These are phyloP conservation scores for Hymenoscyphus salicellus DNA, from an alignment of 2,329 filamentous ascomycete species.

Conservation along the genomic window DNA sequence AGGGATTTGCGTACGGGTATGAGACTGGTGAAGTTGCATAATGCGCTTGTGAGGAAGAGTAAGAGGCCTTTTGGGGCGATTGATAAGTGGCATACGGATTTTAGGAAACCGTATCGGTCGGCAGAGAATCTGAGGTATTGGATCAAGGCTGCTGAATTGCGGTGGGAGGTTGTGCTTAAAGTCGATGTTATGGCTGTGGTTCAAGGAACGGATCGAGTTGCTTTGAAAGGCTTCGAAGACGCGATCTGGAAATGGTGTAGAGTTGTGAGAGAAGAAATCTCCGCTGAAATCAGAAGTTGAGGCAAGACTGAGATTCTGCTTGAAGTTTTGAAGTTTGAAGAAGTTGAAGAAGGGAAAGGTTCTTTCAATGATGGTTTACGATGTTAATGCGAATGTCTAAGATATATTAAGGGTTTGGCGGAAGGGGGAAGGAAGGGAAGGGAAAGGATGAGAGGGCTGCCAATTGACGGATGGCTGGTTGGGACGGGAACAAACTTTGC, in stretches of 20 bases:
- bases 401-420: background rate
- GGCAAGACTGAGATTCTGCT: background rate
- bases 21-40: constrained; percentile 82
- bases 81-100: constrained; percentile 85
- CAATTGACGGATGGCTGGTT: too few relatives aligned
- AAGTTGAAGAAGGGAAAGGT: constrained; percentile 1
- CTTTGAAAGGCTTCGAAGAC: constrained; percentile 79
- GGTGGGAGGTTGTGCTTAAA: constrained; percentile 83
- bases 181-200: constrained; percentile 86
- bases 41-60: constrained; percentile 80
- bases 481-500: background rate
- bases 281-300: constrained; percentile 55
- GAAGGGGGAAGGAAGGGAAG: background rate
- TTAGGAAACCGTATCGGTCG: constrained; percentile 87
- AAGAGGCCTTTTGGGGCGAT: constrained; percentile 86
- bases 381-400: constrained; percentile 5
- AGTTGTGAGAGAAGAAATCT: constrained; percentile 78
- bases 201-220: constrained; percentile 62
- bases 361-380: constrained; percentile 1
- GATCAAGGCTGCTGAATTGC: constrained; percentile 90
- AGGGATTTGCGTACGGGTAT: constrained; percentile 72
- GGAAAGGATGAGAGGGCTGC: too few relatives aligned
- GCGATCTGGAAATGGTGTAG: constrained; percentile 81
- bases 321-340: background rate
- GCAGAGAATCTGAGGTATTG: constrained; percentile 94